Percentiles rank a stretch among this genome's conserved stretches.
Evolutionary conservation across 257 asterid genomes (phyloP).

Genomic region (Dorcoceras hygrometricum): DNA sequence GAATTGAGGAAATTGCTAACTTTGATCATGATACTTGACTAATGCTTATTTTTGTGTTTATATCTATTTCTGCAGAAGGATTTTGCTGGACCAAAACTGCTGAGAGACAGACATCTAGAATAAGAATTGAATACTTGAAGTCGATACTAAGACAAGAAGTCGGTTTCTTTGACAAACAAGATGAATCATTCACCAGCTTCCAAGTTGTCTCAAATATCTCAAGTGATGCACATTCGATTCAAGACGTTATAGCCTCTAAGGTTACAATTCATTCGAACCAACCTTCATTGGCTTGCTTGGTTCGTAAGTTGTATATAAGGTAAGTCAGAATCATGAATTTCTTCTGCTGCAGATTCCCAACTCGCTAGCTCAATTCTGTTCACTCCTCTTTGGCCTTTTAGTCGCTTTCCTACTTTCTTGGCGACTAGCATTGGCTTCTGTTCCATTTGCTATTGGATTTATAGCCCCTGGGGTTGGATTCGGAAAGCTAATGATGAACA

Average conservation of each 20-base stretch:
- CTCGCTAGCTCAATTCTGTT: slow-evolving; percentile 32
- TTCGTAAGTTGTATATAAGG: background rate
- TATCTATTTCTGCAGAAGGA: slow-evolving; percentile 33
- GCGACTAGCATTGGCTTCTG: slow-evolving; percentile 41
- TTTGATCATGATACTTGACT: too few species aligned
- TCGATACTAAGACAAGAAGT: slow-evolving; percentile 51
- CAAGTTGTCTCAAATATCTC: slow-evolving; percentile 38
- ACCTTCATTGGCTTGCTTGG: background rate
- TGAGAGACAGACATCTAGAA: slow-evolving; percentile 49
- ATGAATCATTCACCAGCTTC: slow-evolving; percentile 33
- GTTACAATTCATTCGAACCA: slow-evolving; percentile 16
- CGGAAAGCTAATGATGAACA: slow-evolving; percentile 34
- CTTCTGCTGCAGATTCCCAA: slow-evolving; percentile 41
- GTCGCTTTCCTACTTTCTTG: slow-evolving; percentile 41
- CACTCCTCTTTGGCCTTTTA: slow-evolving; percentile 27
- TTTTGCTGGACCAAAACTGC: slow-evolving; percentile 54
- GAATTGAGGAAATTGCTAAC: background rate
- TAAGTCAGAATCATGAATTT: background rate
- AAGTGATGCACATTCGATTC: slow-evolving; percentile 38
- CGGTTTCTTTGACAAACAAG: slow-evolving; percentile 39
- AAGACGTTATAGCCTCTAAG: slow-evolving; percentile 42
- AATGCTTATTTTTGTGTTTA: too few species aligned
- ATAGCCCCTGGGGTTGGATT: slow-evolving; percentile 34
- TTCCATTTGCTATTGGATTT: slow-evolving; percentile 37
- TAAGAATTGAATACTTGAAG: slow-evolving; percentile 33